These are phyloP conservation scores for Colletotrichum tropicale DNA, from an alignment of 2,329 filamentous ascomycete genomes.

Conservation along the genomic window DNA sequence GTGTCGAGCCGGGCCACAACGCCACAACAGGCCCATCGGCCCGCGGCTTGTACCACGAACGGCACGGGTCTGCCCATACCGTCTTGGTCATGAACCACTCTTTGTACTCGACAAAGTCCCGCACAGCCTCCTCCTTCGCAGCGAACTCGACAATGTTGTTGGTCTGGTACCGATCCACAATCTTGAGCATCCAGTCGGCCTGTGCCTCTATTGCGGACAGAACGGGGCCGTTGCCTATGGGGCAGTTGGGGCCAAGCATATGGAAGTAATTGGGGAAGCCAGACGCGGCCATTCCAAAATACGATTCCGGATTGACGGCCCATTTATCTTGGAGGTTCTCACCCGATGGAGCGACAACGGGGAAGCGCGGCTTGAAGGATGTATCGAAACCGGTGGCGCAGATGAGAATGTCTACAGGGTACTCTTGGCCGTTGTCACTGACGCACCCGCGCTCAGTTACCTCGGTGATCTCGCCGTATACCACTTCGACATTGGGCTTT, in stretches of 20 bases:
- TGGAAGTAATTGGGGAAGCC: constrained; percentile 33
- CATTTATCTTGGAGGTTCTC: constrained; percentile 32
- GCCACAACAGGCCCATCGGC: constrained; percentile 10
- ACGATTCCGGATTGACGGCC: constrained; percentile 29
- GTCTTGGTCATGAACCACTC: constrained; percentile 48
- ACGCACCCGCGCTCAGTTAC: constrained; percentile 31
- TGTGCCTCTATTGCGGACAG: constrained; percentile 49
- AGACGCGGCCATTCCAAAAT: constrained; percentile 32
- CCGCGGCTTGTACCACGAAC: constrained; percentile 23
- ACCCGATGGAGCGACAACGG: constrained; percentile 47
- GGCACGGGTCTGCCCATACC: constrained; percentile 49
- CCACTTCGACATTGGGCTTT: constrained; percentile 30
- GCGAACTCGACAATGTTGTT: constrained; percentile 48
- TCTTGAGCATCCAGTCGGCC: constrained; percentile 53
- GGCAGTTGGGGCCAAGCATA: constrained; percentile 44
- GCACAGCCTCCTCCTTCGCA: constrained; percentile 49
- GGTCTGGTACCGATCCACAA: constrained; percentile 54
- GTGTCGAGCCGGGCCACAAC: constrained; percentile 33
- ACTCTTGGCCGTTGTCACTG: constrained; percentile 28
- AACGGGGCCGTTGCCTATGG: constrained; percentile 41
- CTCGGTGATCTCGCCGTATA: constrained; percentile 38
- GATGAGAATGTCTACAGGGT: constrained; percentile 28
- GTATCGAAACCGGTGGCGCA: constrained; percentile 29
- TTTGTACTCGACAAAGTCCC: constrained; percentile 53
- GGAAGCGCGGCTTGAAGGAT: constrained; percentile 37